These are phyloP conservation scores for Alternaria burnsii DNA, from an alignment of 2,329 filamentous ascomycete species.

Conservation along the genomic window DNA sequence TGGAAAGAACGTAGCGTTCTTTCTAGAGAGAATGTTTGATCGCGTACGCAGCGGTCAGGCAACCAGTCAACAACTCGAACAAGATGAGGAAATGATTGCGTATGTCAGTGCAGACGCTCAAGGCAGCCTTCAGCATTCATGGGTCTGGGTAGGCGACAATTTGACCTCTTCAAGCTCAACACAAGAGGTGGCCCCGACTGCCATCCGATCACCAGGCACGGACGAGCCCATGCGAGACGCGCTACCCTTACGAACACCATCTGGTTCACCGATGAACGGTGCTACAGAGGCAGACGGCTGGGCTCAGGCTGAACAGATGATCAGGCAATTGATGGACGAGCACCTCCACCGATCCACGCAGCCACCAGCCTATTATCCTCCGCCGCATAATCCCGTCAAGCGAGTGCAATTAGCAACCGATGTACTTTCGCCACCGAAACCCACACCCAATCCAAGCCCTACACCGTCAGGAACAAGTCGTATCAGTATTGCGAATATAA, in stretches of 20 bases:
- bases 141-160: constrained; percentile 75
- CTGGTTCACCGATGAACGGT: constrained; percentile 65
- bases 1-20: constrained; percentile 83
- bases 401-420: constrained; percentile 46
- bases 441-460: constrained; percentile 32
- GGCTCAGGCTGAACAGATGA: constrained; percentile 73
- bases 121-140: constrained; percentile 76
- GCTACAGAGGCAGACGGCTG: constrained; percentile 80
- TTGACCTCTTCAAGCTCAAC: constrained; percentile 9
- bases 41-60: constrained; percentile 58
- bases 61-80: constrained; percentile 57
- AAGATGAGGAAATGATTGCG: constrained; percentile 86
- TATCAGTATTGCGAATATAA: constrained; percentile 57
- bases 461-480: constrained; percentile 53
- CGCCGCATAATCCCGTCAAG: constrained; percentile 50
- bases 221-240: constrained; percentile 47
- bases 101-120: constrained; percentile 90
- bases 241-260: constrained; percentile 59
- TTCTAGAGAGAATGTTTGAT: constrained; percentile 72
- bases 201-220: constrained; percentile 27
- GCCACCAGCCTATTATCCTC: constrained; percentile 43
- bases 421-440: constrained; percentile 26
- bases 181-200: constrained; percentile 14
- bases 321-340: constrained; percentile 64
- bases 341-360: constrained; percentile 47